Evolutionary conservation across 106 monocot genomes (phyloP).

Genomic region (Vanilla planifolia): DNA sequence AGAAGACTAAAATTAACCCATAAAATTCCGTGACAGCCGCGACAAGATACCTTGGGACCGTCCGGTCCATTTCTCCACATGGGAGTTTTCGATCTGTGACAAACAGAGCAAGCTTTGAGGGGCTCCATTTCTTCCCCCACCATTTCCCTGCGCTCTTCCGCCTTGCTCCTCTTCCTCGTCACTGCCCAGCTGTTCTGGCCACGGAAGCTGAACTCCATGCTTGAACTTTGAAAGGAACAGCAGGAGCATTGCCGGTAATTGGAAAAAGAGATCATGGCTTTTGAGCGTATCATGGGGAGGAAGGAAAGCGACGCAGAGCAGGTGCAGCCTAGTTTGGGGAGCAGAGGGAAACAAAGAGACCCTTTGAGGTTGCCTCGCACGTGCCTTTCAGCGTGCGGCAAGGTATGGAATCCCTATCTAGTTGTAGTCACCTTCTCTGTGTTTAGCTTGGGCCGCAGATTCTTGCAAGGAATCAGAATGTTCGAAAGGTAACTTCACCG

Average conservation of each 20-base stretch:
- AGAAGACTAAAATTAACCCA: too few relatives aligned
- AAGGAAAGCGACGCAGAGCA: not conserved
- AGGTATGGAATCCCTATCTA: too few relatives aligned
- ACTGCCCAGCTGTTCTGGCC: not conserved
- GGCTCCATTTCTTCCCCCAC: not conserved
- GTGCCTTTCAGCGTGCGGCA: too few relatives aligned
- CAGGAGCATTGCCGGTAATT: not conserved
- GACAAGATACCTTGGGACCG: not conserved
- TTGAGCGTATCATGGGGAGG: not conserved
- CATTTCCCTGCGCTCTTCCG: not conserved
- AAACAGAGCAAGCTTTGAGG: not conserved
- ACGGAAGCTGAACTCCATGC: not conserved
- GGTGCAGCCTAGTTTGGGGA: not conserved
- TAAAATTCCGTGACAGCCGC: not conserved
- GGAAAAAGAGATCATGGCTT: not conserved
- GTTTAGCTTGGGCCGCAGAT: too few relatives aligned
- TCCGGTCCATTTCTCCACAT: not conserved
- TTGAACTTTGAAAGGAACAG: too few relatives aligned
- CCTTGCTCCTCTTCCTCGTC: constrained; percentile 1
- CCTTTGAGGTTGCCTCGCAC: too few relatives aligned
- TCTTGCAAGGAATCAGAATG: too few relatives aligned
- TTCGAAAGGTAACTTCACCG: too few relatives aligned
- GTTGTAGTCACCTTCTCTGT: too few relatives aligned
- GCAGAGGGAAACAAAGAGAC: too few relatives aligned
- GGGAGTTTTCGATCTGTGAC: not conserved